phyloP scores from a whole-genome alignment of 2,329 filamentous ascomycete species.

The Exophiala viscosa region DNA sequence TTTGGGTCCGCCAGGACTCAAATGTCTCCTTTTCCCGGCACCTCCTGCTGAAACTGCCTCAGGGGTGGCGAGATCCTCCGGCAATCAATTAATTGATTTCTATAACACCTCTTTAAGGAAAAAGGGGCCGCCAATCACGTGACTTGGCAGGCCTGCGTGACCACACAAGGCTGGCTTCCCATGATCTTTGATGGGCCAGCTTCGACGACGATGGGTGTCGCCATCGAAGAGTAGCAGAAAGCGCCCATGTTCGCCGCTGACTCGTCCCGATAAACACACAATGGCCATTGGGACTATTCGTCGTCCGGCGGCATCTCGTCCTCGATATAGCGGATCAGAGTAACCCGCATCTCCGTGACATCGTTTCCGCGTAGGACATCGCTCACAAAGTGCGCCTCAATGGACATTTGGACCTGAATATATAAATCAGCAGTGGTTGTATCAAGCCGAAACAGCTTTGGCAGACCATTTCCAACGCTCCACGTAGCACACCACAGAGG shows the following conservation, averaged over 20 bases:
- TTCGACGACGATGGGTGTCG: background rate
- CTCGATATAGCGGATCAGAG: slow-evolving; percentile 88
- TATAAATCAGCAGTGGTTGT: slow-evolving; percentile 12
- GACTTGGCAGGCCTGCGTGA: background rate
- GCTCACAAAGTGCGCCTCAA: slow-evolving; percentile 93
- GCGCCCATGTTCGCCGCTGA: background rate
- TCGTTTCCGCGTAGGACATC: slow-evolving; percentile 91
- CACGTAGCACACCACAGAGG: slow-evolving; percentile 84
- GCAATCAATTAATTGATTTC: background rate
- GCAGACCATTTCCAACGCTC: slow-evolving; percentile 88
- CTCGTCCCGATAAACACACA: no score
- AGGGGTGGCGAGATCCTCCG: slow-evolving; percentile 11
- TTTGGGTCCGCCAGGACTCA: no score
- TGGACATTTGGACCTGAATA: slow-evolving; percentile 82
- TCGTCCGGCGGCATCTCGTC: slow-evolving; percentile 97
- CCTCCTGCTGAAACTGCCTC: slow-evolving; percentile 18
- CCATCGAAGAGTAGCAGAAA: background rate
- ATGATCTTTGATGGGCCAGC: background rate
- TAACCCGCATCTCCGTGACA: slow-evolving; percentile 94
- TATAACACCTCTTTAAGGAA: background rate
- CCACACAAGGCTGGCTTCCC: slow-evolving; percentile 3
- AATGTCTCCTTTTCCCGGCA: background rate
- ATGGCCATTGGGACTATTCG: slow-evolving; percentile 70
- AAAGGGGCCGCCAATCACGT: slow-evolving; percentile 3
- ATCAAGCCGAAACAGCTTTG: background rate